Evolutionary conservation across 2,329 filamentous ascomycete species (phyloP).

Genomic region (Sclerotinia borealis): DNA sequence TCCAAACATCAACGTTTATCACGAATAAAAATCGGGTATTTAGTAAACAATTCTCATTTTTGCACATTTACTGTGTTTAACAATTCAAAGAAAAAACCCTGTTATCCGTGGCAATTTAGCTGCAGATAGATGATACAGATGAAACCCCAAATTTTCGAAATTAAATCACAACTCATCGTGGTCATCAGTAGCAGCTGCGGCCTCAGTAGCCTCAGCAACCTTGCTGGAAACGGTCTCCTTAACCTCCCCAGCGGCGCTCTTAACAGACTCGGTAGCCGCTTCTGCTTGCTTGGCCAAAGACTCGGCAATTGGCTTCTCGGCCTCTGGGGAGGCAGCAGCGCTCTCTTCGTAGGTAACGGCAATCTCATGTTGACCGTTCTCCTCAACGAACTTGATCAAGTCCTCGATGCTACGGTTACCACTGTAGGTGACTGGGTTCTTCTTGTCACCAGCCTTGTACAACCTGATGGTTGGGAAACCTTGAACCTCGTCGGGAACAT

Average conservation of each 20-base stretch:
- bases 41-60: background rate
- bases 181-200: slow-evolving; percentile 30
- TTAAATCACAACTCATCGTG: slow-evolving; percentile 70
- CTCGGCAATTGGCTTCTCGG: slow-evolving; percentile 33
- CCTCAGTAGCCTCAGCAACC: slow-evolving; percentile 42
- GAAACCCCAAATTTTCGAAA: slow-evolving; percentile 25
- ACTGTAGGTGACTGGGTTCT: slow-evolving; percentile 75
- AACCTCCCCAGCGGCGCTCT: slow-evolving; percentile 40
- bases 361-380: slow-evolving; percentile 87
- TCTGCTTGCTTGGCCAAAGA: slow-evolving; percentile 36
- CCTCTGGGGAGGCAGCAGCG: slow-evolving; percentile 41
- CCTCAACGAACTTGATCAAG: slow-evolving; percentile 83
- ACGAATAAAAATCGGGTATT: background rate
- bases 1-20: background rate
- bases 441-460: slow-evolving; percentile 86
- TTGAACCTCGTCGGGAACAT: slow-evolving; percentile 92
- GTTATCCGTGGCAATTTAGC: background rate
- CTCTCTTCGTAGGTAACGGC: slow-evolving; percentile 55
- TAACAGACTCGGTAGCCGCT: slow-evolving; percentile 34
- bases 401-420: slow-evolving; percentile 88
- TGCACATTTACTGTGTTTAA: background rate
- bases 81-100: background rate
- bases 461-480: slow-evolving; percentile 99
- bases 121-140: slow-evolving; percentile 26
- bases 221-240: slow-evolving; percentile 43